Evolutionary conservation across 2,329 filamentous ascomycete species (phyloP).

Genomic region (Cordyceps javanica): DNA sequence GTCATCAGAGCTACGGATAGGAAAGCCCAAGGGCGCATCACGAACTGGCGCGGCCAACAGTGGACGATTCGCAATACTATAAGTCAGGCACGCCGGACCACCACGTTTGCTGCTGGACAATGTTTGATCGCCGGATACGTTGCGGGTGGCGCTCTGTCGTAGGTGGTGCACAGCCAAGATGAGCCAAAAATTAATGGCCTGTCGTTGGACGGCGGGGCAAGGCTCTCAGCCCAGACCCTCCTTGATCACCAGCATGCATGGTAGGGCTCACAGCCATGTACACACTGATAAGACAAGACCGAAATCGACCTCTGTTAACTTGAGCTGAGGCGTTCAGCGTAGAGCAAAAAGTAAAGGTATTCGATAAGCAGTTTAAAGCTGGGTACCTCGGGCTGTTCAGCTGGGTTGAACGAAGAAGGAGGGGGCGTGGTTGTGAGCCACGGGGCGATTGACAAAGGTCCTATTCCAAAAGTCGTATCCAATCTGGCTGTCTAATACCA

Average conservation of each 20-base stretch:
- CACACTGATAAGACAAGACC: background rate
- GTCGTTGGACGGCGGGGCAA: background rate
- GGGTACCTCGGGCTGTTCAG: too few species aligned
- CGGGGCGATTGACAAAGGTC: background rate
- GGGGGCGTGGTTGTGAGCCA: background rate
- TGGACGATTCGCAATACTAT: background rate
- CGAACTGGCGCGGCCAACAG: background rate
- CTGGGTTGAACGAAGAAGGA: too few species aligned
- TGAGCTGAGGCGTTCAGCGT: too few species aligned
- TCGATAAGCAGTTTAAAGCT: too few species aligned
- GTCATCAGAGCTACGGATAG: background rate
- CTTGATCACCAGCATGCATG: background rate
- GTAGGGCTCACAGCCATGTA: background rate
- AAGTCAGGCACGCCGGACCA: background rate
- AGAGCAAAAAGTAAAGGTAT: too few species aligned
- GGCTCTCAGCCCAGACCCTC: background rate
- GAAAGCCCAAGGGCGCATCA: background rate
- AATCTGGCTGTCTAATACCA: background rate
- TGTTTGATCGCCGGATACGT: background rate
- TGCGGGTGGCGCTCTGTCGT: background rate
- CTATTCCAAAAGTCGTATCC: slow-evolving; percentile 7
- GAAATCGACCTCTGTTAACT: background rate
- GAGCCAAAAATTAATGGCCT: background rate
- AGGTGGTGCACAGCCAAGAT: background rate
- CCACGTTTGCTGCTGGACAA: too few species aligned